Percentiles rank a stretch among this genome's conserved stretches.
Conservation (phyloP, 2,329 filamentous ascomycete species). For the Colletotrichum gloeosporioides region DNA sequence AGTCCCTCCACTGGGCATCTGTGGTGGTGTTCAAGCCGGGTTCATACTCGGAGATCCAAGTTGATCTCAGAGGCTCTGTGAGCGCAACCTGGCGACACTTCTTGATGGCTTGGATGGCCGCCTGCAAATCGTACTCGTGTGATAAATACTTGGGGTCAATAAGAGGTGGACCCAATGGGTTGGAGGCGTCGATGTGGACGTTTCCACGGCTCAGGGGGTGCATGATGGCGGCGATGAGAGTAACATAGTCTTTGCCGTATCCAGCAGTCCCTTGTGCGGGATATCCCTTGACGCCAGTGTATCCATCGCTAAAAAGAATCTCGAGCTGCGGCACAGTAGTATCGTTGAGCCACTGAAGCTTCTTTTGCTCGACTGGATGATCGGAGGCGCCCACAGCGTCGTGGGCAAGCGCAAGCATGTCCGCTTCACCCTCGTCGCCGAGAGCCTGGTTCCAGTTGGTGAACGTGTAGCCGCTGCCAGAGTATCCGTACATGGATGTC, state of each 20-base stretch:
- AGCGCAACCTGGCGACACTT: slow-evolving; percentile 33
- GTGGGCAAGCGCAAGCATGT: slow-evolving; percentile 35
- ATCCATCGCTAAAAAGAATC: slow-evolving; percentile 50
- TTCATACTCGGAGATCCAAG: slow-evolving; percentile 37
- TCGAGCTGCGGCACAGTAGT: slow-evolving; percentile 43
- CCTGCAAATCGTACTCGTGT: slow-evolving; percentile 24
- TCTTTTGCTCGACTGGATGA: slow-evolving; percentile 40
- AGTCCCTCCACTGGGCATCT: slow-evolving; percentile 24
- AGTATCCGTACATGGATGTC: slow-evolving; percentile 42
- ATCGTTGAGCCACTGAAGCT: slow-evolving; percentile 42
- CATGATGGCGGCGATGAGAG: slow-evolving; percentile 31
- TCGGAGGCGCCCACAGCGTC: slow-evolving; percentile 29
- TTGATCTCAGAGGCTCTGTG: slow-evolving; percentile 31
- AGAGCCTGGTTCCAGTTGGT: slow-evolving; percentile 43
- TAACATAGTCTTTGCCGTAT: slow-evolving; percentile 33
- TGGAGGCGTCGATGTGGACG: slow-evolving; percentile 37
- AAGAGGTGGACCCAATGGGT: slow-evolving; percentile 31
- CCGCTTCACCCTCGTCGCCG: slow-evolving; percentile 30
- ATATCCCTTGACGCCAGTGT: slow-evolving; percentile 44
- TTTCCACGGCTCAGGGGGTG: slow-evolving; percentile 35
- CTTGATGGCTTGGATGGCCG: slow-evolving; percentile 34
- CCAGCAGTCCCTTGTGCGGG: slow-evolving; percentile 27
- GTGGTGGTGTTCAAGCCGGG: slow-evolving; percentile 27
- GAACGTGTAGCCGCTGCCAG: slow-evolving; percentile 42
- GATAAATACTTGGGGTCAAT: slow-evolving; percentile 36